Conservation (phyloP, 495 filamentous ascomycete species). For the Aspergillus biplanus region DNA sequence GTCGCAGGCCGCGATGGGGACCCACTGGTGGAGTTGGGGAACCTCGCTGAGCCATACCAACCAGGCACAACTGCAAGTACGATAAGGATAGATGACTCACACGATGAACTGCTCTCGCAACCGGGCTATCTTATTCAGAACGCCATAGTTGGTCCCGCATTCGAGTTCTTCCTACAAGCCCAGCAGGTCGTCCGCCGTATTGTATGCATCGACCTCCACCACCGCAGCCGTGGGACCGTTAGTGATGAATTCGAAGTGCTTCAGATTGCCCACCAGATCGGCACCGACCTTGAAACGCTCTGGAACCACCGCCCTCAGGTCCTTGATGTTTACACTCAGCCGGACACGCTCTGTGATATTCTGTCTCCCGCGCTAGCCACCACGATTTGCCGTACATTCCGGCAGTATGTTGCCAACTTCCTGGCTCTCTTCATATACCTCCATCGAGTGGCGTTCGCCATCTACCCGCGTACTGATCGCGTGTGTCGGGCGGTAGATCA, state of each 20-base stretch:
- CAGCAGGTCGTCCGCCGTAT: slow-evolving; percentile 46
- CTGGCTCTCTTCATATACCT: slow-evolving; percentile 47
- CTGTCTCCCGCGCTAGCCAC: slow-evolving; percentile 32
- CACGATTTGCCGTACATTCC: slow-evolving; percentile 40
- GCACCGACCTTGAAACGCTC: slow-evolving; percentile 43
- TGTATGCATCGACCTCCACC: slow-evolving; percentile 44
- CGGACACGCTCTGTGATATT: slow-evolving; percentile 31
- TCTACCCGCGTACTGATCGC: slow-evolving; percentile 46
- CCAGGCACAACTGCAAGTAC: not conserved
- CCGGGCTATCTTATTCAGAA: slow-evolving; percentile 42
- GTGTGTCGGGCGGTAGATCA: slow-evolving; percentile 45
- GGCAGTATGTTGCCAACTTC: slow-evolving; percentile 46
- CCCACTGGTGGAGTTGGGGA: slow-evolving; percentile 39
- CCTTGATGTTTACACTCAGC: slow-evolving; percentile 38
- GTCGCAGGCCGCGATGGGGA: slow-evolving; percentile 48
- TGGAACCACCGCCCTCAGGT: slow-evolving; percentile 42
- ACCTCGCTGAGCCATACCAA: slow-evolving; percentile 11
- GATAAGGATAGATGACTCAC: slow-evolving; percentile 16
- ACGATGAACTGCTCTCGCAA: slow-evolving; percentile 29
- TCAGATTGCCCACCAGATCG: slow-evolving; percentile 44
- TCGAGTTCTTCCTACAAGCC: slow-evolving; percentile 40
- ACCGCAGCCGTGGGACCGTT: slow-evolving; percentile 45
- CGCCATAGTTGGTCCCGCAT: slow-evolving; percentile 39
- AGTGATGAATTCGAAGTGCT: slow-evolving; percentile 48
- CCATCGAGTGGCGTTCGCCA: slow-evolving; percentile 47